Percentiles rank a stretch among this genome's conserved stretches.
Evolutionary conservation across 2,329 filamentous ascomycete species (phyloP).

Genomic region (Colletotrichum costaricense): DNA sequence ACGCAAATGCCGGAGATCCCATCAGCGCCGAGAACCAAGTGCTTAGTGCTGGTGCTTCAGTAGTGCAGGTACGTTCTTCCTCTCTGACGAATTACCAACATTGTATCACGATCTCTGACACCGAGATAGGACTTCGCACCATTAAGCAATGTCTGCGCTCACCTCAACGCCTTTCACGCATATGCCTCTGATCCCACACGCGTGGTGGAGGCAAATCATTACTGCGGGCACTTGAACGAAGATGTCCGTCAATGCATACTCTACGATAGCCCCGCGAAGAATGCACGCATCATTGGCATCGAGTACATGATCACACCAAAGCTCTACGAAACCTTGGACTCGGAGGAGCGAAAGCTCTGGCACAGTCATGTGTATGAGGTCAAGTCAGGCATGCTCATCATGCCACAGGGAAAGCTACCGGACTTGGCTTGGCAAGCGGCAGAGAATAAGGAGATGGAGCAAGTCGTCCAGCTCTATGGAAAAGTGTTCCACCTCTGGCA

Average conservation of each 20-base stretch:
- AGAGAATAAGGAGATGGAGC: slow-evolving; percentile 84
- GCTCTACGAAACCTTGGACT: slow-evolving; percentile 73
- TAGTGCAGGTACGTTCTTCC: slow-evolving; percentile 60
- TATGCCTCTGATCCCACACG: slow-evolving; percentile 80
- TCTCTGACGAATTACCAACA: not conserved
- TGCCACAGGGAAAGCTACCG: slow-evolving; percentile 73
- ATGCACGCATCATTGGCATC: slow-evolving; percentile 82
- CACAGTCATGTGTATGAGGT: slow-evolving; percentile 82
- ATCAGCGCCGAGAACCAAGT: slow-evolving; percentile 66
- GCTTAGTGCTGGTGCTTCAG: slow-evolving; percentile 70
- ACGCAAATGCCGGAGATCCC: slow-evolving; percentile 55
- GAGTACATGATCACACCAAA: slow-evolving; percentile 87
- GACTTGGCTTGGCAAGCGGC: slow-evolving; percentile 77
- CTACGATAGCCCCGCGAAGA: slow-evolving; percentile 76
- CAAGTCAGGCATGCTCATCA: slow-evolving; percentile 82
- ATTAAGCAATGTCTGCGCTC: slow-evolving; percentile 80
- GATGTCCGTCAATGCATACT: slow-evolving; percentile 88
- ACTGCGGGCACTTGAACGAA: slow-evolving; percentile 79
- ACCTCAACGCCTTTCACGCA: slow-evolving; percentile 88
- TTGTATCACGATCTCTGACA: not conserved
- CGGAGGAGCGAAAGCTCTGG: slow-evolving; percentile 80
- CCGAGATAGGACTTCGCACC: slow-evolving; percentile 71
- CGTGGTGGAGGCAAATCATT: slow-evolving; percentile 83
- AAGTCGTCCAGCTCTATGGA: slow-evolving; percentile 80
- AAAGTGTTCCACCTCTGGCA: slow-evolving; percentile 92